Evolutionary conservation across 2,329 filamentous ascomycete species (phyloP), one percentile per base, ranked within the genome.

Genomic region (Exophiala sideris): DNA sequence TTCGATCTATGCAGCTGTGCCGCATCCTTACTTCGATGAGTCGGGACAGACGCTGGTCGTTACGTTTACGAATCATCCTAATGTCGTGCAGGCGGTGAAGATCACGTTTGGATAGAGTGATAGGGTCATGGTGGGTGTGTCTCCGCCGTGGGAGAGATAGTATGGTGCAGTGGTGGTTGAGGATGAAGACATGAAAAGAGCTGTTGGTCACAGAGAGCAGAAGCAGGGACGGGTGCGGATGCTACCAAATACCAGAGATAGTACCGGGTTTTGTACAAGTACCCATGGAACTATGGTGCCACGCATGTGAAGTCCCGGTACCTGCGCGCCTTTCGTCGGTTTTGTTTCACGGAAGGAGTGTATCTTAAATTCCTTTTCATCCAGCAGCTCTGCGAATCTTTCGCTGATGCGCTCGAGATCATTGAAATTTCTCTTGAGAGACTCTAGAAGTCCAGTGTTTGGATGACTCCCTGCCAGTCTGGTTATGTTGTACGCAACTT

Each of bases 31-130:
- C 41, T 65, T 57, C 36, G 63, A 65, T 47, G 40, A 54, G 18
- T 56, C 48, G 8, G 63, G 63, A 6, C 61, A 57, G 48, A 64
- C 59, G 11, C 50, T 65, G 50, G 57, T 64, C 11, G 54, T 64
- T 32, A 63, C 63, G 1, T 65, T 60, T 47, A 65, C 63, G 18
- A 65, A 65, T 50, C 56, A 63, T 49, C 63, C 63, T 5, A 65
- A 65, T 45, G 55, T 50, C 14, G 54, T 65, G 34, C 62, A 65
- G 45, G 63, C 63, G 29, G 55, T 65, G 14, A 53, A 50, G 33
- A 47, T 64, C 3, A 36, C 41, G 7, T 60, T 60, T 41, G 49
- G 24, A 5, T 57, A 45, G 35, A 16, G 14, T 16, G 16, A 18
- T 18, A 18, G 2, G 16, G 16, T 18, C 16, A 18, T 18, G 16